These are phyloP conservation scores for Themeda triandra DNA, from an alignment of 176 grass and related monocot genomes.

Conservation along the genomic window DNA sequence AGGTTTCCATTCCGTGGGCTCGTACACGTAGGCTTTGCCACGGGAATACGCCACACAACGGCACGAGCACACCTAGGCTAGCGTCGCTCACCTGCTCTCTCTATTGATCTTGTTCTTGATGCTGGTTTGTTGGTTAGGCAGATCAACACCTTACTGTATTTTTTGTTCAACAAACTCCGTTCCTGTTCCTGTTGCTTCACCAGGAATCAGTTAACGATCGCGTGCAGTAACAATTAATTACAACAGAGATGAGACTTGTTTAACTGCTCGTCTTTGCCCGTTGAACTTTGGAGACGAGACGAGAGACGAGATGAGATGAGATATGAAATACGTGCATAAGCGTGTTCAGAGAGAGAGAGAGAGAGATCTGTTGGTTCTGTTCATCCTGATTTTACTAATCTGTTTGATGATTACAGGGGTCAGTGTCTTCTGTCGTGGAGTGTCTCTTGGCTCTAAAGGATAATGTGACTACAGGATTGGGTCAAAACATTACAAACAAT, in stretches of 20 bases:
- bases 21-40: neutral
- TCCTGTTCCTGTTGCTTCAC: neutral
- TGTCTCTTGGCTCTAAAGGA: slow-evolving; percentile 84
- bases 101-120: neutral
- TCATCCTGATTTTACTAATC: slow-evolving; percentile 9
- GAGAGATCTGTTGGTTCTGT: too few relatives aligned
- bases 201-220: neutral
- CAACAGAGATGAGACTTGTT: neutral
- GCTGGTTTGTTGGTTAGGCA: neutral
- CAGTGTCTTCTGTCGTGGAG: slow-evolving; percentile 66
- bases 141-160: neutral
- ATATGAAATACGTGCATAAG: too few relatives aligned
- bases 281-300: neutral
- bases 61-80: neutral
- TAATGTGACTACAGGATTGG: slow-evolving; percentile 45
- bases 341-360: too few relatives aligned
- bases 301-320: too few relatives aligned
- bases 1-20: neutral
- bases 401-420: slow-evolving; percentile 55
- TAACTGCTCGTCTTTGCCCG: neutral
- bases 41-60: neutral
- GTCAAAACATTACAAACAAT: slow-evolving; percentile 37
- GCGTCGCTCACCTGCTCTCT: neutral
- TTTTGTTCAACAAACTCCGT: neutral
- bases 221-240: neutral